These are phyloP conservation scores for Acaromyces ingoldii DNA, from an alignment of 1,284 basidiomycete species.

Conservation along the genomic window DNA sequence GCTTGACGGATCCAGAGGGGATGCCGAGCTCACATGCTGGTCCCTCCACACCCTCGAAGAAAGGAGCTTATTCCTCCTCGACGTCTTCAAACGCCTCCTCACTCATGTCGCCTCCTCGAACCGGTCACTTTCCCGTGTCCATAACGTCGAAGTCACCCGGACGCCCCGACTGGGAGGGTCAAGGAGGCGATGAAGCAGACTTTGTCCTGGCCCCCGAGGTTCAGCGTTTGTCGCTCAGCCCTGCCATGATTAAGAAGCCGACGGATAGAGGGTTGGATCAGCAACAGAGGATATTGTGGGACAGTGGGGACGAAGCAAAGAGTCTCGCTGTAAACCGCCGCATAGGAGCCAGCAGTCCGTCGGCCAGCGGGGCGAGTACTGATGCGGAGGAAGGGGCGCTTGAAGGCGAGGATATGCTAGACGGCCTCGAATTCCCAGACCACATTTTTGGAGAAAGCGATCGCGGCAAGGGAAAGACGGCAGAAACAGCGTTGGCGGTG, in stretches of 20 bases:
- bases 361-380: constrained; percentile 13
- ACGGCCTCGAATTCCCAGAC: constrained; percentile 26
- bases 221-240: constrained; percentile 25
- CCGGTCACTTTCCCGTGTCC: neutral
- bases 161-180: neutral
- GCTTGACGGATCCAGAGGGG: no score
- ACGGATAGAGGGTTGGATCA: constrained; percentile 21
- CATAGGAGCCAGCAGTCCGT: neutral
- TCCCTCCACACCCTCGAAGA: neutral
- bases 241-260: constrained; percentile 20
- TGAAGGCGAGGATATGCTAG: constrained; percentile 21
- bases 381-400: constrained; percentile 32
- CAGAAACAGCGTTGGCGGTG: neutral
- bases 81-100: neutral
- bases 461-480: neutral
- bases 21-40: neutral
- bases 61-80: neutral
- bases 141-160: neutral
- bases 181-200: constrained; percentile 9
- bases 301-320: constrained; percentile 1
- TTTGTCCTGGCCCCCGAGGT: constrained; percentile 30
- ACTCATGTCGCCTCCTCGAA: neutral
- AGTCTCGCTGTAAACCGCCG: neutral
- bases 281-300: constrained; percentile 21
- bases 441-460: constrained; percentile 21